Base-by-base conservation (phyloP, 1,284 basidiomycete genomes). In the Exobasidium rhododendri region DNA sequence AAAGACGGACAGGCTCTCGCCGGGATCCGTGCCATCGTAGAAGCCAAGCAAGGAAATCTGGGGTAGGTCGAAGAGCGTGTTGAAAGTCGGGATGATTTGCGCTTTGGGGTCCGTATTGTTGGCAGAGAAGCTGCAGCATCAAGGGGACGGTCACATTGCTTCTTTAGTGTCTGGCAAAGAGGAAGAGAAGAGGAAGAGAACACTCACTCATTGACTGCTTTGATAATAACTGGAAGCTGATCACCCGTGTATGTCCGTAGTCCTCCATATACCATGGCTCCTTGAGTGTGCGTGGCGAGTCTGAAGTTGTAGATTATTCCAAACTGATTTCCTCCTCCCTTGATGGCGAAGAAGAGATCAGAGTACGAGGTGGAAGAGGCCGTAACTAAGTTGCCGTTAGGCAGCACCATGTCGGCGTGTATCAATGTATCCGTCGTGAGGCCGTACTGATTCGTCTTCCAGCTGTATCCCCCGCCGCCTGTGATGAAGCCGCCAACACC, bases 31-130 rank as follows among this genome's bases (percentile, higher is more conserved):
- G 1, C 40, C 67, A 26, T 74, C 72, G 56, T 74, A 74, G 45
- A 71, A 72, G 32, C 55, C 67, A 2, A 74, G 66, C 1, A 66
- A 40, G 20, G 66, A 64, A 11, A 56, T 57, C 11, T 61, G 62
- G 2, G 70, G 69, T 49, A 58, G 59, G 14, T 46, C 47, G 10
- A 71, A 59, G 2, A 71, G 3, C 20, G 40, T 60, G 58, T 73
- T 73, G 59, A 72, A 68, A 5, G 71, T 70, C 26, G 71, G 68
- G 14, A 73, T 61, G 2, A 71, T 31, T 47, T 69, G 66, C 0
- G 70, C 68, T 47, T 72, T 72, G 45, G 65, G 55, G 20, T 71
- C 71, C 54, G 64, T 72, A 61, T 65, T 72, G 61, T 72, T 64
- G 2, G 59, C 61, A 4, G 62, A 61, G 28, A 72, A 73, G 5